phyloP scores from a whole-genome alignment of 441 rosid genomes.

The Corymbia citriodora region DNA sequence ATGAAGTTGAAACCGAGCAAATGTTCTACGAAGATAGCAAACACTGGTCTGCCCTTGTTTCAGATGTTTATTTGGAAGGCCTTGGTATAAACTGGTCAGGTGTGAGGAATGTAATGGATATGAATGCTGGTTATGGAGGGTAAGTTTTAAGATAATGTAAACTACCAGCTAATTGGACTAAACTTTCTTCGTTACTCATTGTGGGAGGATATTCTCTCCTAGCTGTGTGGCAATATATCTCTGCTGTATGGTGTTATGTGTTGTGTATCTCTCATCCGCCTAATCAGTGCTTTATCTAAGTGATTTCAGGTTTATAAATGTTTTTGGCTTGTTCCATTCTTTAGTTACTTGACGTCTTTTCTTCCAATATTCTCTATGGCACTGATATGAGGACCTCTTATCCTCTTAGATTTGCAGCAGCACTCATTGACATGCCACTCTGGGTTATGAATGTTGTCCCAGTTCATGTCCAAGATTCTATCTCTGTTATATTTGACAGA shows the following conservation, averaged over 20 bases:
- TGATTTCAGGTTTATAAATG: not conserved
- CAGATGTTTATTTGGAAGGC: conserved; percentile 57
- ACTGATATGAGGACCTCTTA: not conserved
- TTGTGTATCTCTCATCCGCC: not conserved
- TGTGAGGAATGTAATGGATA: conserved; percentile 78
- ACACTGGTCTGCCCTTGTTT: conserved; percentile 67
- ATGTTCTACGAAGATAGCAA: conserved; percentile 50
- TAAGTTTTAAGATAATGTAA: conserved; percentile 15
- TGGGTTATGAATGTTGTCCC: conserved; percentile 95
- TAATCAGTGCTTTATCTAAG: not conserved
- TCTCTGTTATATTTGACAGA: conserved; percentile 55
- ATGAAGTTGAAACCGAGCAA: conserved; percentile 27
- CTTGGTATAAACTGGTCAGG: conserved; percentile 61
- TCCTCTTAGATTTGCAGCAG: conserved; percentile 65
- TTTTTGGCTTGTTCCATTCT: not conserved
- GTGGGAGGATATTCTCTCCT: not conserved
- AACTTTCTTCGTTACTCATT: not conserved
- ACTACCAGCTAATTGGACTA: not conserved
- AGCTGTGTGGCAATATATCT: not conserved
- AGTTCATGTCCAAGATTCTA: conserved; percentile 48
- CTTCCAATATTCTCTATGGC: not conserved
- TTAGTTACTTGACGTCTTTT: not conserved
- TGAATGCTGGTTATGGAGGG: conserved; percentile 98
- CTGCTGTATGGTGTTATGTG: not conserved
- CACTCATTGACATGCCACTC: conserved; percentile 51